Percentiles rank a stretch among this genome's conserved stretches.
Evolutionary conservation across 345 rosid species (phyloP).

Genomic region (Salix koriyanagi): DNA sequence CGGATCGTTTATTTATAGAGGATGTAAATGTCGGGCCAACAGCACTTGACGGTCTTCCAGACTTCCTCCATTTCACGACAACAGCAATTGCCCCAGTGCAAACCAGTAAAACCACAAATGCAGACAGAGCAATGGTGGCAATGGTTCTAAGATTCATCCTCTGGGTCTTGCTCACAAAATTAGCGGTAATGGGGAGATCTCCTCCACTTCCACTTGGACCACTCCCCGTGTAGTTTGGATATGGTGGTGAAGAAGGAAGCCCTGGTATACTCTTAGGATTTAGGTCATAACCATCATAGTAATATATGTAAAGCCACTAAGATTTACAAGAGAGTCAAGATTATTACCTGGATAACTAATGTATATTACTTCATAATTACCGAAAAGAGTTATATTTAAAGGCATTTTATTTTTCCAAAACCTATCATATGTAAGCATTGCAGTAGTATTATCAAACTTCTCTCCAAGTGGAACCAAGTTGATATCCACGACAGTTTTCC

Average conservation of each 20-base stretch:
- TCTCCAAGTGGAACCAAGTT: slow-evolving; percentile 97
- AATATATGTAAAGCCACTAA: slow-evolving; percentile 12
- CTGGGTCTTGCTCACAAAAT: slow-evolving; percentile 55
- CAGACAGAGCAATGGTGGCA: slow-evolving; percentile 66
- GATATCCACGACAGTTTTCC: slow-evolving; percentile 74
- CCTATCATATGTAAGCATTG: slow-evolving; percentile 71
- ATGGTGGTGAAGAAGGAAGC: slow-evolving; percentile 76
- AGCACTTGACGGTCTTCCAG: slow-evolving; percentile 80
- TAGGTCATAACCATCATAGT: slow-evolving; percentile 17
- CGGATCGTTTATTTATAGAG: slow-evolving; percentile 80
- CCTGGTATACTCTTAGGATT: slow-evolving; percentile 41
- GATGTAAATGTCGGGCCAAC: slow-evolving; percentile 69
- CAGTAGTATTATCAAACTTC: slow-evolving; percentile 94
- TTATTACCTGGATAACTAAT: slow-evolving; percentile 83
- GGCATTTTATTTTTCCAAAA: slow-evolving; percentile 70
- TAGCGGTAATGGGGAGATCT: slow-evolving; percentile 69
- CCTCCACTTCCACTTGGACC: slow-evolving; percentile 67
- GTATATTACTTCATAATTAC: slow-evolving; percentile 66
- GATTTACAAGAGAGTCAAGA: slow-evolving; percentile 13
- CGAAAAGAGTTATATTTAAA: slow-evolving; percentile 73
- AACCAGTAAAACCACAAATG: slow-evolving; percentile 72
- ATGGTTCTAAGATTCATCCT: slow-evolving; percentile 68
- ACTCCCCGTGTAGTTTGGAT: slow-evolving; percentile 44
- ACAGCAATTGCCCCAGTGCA: slow-evolving; percentile 62
- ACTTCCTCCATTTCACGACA: slow-evolving; percentile 68